Conservation (phyloP, 257 asterid genomes). For the Solanum okadae region DNA sequence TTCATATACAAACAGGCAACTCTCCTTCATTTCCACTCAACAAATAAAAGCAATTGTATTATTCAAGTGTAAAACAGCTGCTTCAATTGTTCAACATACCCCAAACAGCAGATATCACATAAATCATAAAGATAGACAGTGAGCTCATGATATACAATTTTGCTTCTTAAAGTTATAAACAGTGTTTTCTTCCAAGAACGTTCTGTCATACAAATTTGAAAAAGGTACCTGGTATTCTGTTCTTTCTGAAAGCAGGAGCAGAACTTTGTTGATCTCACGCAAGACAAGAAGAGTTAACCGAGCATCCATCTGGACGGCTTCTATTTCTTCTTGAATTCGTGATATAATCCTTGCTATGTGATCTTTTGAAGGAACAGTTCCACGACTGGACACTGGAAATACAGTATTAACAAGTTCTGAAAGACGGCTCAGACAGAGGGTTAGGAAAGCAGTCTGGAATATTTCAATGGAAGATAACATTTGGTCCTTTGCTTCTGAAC, state of each 20-base stretch:
- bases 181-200: background rate
- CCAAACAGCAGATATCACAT: background rate
- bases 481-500: slow-evolving; percentile 76
- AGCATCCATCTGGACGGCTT: slow-evolving; percentile 83
- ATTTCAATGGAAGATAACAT: slow-evolving; percentile 63
- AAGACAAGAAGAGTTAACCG: slow-evolving; percentile 82
- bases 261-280: slow-evolving; percentile 74
- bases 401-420: slow-evolving; percentile 80
- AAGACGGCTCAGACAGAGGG: slow-evolving; percentile 69
- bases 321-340: slow-evolving; percentile 87
- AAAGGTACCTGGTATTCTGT: slow-evolving; percentile 72
- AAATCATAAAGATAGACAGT: background rate
- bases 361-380: slow-evolving; percentile 80
- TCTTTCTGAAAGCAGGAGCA: slow-evolving; percentile 75
- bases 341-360: slow-evolving; percentile 59
- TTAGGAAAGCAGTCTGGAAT: slow-evolving; percentile 74
- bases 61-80: background rate
- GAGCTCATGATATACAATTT: background rate
- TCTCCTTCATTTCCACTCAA: background rate
- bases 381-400: slow-evolving; percentile 84
- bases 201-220: background rate
- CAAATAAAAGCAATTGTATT: background rate
- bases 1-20: background rate
- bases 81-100: background rate
- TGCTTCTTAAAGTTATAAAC: background rate